These are phyloP conservation scores for Saccharum hybrid DNA, from an alignment of 202 grass and related monocot genomes.

Conservation along the genomic window DNA sequence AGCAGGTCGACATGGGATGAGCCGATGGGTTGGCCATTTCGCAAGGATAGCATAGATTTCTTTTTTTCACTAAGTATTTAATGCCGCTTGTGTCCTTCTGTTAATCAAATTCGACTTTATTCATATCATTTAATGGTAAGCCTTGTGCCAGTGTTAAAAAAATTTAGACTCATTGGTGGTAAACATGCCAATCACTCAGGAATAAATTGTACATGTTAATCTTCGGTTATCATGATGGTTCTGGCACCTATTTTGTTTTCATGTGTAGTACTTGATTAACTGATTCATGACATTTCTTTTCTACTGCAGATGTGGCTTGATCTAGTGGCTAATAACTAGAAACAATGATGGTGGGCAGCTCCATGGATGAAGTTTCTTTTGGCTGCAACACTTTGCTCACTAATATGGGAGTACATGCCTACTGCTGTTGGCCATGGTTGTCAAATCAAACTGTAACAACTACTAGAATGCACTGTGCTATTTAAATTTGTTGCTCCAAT, in stretches of 20 bases:
- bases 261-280: background rate
- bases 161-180: background rate
- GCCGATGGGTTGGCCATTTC: too few species aligned
- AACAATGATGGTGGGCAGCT: background rate
- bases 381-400: background rate
- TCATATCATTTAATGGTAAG: background rate
- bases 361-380: background rate
- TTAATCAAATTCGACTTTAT: background rate
- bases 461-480: background rate
- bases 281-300: background rate
- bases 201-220: slow-evolving; percentile 11
- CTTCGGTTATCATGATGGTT: background rate
- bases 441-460: background rate
- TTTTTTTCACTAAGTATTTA: background rate
- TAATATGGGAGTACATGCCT: background rate
- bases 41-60: background rate
- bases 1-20: too few species aligned
- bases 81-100: background rate
- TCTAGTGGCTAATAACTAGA: background rate
- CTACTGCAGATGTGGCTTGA: background rate
- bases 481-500: background rate
- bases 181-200: background rate
- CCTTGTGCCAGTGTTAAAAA: background rate
- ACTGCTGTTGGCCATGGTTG: background rate
- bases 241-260: background rate